phyloP scores from a whole-genome alignment of 2,329 filamentous ascomycete species.

The Fusarium liriodendri region DNA sequence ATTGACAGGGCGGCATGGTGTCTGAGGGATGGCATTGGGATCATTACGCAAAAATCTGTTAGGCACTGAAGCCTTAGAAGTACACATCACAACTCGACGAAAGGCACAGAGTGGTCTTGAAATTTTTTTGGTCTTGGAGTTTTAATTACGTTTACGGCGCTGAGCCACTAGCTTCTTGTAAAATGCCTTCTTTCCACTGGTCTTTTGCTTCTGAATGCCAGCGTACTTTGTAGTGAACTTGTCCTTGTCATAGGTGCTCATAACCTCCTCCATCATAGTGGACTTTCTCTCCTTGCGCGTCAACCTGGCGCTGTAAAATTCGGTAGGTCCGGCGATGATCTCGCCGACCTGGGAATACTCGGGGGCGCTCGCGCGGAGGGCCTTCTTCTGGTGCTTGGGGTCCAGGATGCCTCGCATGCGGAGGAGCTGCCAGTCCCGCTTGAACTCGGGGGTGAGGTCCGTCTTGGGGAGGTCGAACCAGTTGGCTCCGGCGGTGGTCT shows the following conservation, averaged over 20 bases:
- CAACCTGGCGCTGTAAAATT: slow-evolving; percentile 84
- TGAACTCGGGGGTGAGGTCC: slow-evolving; percentile 84
- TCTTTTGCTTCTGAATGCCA: slow-evolving; percentile 84
- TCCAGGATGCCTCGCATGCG: slow-evolving; percentile 91
- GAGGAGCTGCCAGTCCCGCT: slow-evolving; percentile 88
- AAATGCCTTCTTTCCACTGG: slow-evolving; percentile 87
- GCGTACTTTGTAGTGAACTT: slow-evolving; percentile 90
- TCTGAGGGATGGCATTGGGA: background rate
- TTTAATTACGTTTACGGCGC: slow-evolving; percentile 46
- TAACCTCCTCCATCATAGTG: slow-evolving; percentile 86
- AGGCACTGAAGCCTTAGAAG: too few species aligned
- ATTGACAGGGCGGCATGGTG: background rate
- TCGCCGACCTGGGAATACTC: slow-evolving; percentile 91
- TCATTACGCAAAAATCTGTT: too few species aligned
- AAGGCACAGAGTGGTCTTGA: background rate
- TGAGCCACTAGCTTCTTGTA: slow-evolving; percentile 80
- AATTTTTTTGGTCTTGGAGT: background rate
- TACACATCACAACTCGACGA: too few species aligned
- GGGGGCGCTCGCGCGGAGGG: slow-evolving; percentile 73
- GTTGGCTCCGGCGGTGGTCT: slow-evolving; percentile 76
- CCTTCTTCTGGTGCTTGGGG: slow-evolving; percentile 93
- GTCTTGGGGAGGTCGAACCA: slow-evolving; percentile 94
- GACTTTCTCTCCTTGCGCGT: slow-evolving; percentile 88
- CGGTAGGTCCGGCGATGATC: slow-evolving; percentile 87
- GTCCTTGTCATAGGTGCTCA: slow-evolving; percentile 62